Conservation (phyloP, 176 grass and related monocot genomes). For the Musa itinerans region DNA sequence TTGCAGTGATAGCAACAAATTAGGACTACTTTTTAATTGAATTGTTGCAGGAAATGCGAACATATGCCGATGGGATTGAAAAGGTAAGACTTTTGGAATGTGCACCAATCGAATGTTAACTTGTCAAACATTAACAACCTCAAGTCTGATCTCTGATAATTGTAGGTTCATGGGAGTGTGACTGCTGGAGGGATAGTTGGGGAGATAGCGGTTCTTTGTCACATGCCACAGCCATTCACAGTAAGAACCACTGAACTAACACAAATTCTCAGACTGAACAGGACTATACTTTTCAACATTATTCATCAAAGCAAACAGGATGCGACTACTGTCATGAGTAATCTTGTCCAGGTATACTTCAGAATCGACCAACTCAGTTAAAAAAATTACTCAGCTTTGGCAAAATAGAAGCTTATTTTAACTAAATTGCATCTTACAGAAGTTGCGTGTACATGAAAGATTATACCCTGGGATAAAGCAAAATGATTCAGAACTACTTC, state of each 20-base stretch:
- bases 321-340: slow-evolving; percentile 11
- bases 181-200: slow-evolving; percentile 19
- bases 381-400: background rate
- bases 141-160: background rate
- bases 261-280: slow-evolving; percentile 21
- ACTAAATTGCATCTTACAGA: slow-evolving; percentile 9
- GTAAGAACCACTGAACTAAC: slow-evolving; percentile 20
- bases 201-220: slow-evolving; percentile 18
- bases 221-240: slow-evolving; percentile 16
- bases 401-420: background rate
- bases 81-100: slow-evolving; percentile 19
- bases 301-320: slow-evolving; percentile 13
- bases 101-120: too few species aligned
- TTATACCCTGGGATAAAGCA: slow-evolving; percentile 8
- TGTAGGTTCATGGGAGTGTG: slow-evolving; percentile 15
- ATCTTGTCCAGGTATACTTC: slow-evolving; percentile 19
- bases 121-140: background rate
- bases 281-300: slow-evolving; percentile 3
- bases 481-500: background rate
- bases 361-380: background rate
- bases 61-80: slow-evolving; percentile 36
- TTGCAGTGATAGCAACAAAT: background rate
- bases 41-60: slow-evolving; percentile 33
- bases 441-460: slow-evolving; percentile 16
- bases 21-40: background rate